Evolutionary conservation across 768 basidiomycete genomes (phyloP).

Genomic region (Brasilioporus rufonigricans): DNA sequence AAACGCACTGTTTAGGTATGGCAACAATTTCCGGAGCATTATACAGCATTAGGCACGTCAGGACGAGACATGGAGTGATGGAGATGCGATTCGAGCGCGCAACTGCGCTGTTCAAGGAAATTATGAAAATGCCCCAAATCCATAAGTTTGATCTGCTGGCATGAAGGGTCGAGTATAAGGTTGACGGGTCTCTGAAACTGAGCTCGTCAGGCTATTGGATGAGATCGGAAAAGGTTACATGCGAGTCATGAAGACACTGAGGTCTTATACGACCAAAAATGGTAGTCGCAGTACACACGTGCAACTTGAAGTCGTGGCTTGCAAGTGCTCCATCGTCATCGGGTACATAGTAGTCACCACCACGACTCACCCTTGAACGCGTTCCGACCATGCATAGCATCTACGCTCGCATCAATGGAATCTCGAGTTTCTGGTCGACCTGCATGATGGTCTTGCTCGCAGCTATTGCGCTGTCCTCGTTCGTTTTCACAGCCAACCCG

Average conservation of each 20-base stretch:
- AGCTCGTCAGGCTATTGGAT: background rate
- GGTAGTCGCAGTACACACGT: conserved; percentile 10
- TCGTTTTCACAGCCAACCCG: conserved; percentile 58
- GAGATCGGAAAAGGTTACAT: background rate
- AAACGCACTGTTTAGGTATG: conserved; percentile 19
- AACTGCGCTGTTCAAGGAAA: background rate
- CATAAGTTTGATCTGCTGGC: background rate
- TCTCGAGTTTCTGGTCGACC: conserved; percentile 69
- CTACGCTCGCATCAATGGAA: conserved; percentile 69
- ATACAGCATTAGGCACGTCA: background rate
- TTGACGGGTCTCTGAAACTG: conserved; percentile 5
- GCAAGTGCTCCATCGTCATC: background rate
- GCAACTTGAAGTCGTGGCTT: conserved; percentile 3
- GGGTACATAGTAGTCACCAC: background rate
- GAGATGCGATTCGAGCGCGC: conserved; percentile 9
- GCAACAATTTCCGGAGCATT: conserved; percentile 21
- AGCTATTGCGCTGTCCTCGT: conserved; percentile 71
- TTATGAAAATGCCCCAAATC: conserved; percentile 9
- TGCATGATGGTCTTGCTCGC: conserved; percentile 71
- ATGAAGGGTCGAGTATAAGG: conserved; percentile 10
- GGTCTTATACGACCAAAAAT: conserved; percentile 4
- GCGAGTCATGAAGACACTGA: background rate
- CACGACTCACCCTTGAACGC: background rate
- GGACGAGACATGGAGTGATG: conserved; percentile 1
- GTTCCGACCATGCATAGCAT: conserved; percentile 61